Conservation (phyloP, 78 protist species). For the Protostelium mycophagum region DNA sequence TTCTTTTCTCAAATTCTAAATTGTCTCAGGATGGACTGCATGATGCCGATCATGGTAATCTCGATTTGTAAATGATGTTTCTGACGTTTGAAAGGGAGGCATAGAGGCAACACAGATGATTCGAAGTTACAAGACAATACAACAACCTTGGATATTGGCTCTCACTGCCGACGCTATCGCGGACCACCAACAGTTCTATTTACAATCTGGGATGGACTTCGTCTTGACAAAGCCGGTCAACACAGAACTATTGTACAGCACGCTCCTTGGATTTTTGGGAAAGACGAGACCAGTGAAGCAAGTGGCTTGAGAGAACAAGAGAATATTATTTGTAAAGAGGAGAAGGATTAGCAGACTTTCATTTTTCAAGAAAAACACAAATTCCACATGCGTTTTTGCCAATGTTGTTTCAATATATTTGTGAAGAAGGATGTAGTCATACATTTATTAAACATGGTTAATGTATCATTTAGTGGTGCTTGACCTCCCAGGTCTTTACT, state of each 20-base stretch:
- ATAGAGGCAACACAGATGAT: not conserved
- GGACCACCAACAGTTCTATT: not conserved
- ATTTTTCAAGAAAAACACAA: too few species aligned
- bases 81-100: too few species aligned
- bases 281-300: not conserved
- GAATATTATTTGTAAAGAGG: too few species aligned
- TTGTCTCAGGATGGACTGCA: too few species aligned
- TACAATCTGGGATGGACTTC: not conserved
- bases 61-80: not conserved
- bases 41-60: not conserved
- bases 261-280: not conserved
- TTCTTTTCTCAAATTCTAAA: too few species aligned
- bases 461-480: not conserved
- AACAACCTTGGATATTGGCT: not conserved
- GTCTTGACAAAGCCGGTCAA: not conserved
- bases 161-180: not conserved
- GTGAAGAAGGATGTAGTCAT: too few species aligned
- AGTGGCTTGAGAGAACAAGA: not conserved
- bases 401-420: too few species aligned
- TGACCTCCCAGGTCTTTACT: slow-evolving; percentile 24
- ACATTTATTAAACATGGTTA: too few species aligned
- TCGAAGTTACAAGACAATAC: not conserved
- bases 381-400: too few species aligned
- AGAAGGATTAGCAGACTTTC: too few species aligned
- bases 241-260: not conserved